These are phyloP conservation scores for Paratrypanosoma confusum DNA, from an alignment of 208 protist species.

Conservation along the genomic window DNA sequence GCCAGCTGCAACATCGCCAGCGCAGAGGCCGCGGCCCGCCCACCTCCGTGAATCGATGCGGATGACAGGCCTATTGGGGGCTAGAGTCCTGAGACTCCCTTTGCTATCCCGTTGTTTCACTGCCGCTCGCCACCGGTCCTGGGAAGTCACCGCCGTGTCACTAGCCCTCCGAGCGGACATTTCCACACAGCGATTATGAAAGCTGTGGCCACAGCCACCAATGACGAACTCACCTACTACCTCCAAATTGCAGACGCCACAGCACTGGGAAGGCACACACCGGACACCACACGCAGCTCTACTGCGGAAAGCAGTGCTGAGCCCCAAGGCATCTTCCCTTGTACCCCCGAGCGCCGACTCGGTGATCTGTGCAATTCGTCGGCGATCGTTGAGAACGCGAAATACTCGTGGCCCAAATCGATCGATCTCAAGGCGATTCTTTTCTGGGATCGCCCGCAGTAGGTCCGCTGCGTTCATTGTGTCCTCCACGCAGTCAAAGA, in stretches of 20 bases:
- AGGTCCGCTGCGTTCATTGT: conserved; percentile 4
- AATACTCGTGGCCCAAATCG: conserved; percentile 8
- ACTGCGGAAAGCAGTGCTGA: background rate
- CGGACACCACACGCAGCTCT: conserved; percentile 2
- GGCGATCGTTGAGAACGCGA: conserved; percentile 2
- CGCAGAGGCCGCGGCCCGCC: too few relatives aligned
- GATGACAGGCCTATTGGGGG: too few relatives aligned
- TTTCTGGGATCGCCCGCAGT: conserved; percentile 7
- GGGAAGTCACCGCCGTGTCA: too few relatives aligned
- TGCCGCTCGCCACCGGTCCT: too few relatives aligned
- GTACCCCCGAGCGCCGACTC: conserved; percentile 9
- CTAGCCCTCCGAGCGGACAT: too few relatives aligned
- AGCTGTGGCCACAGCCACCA: conserved; percentile 4
- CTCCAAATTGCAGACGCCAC: conserved; percentile 7
- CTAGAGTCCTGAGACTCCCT: too few relatives aligned
- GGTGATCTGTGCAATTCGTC: conserved; percentile 4
- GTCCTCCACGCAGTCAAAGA: conserved; percentile 13
- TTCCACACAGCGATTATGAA: conserved; percentile 8
- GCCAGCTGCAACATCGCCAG: too few relatives aligned
- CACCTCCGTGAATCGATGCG: too few relatives aligned
- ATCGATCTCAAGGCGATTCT: conserved; percentile 5
- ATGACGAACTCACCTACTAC: conserved; percentile 7
- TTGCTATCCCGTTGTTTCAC: too few relatives aligned
- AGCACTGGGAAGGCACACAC: conserved; percentile 3
- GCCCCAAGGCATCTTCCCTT: conserved; percentile 7